Evolutionary conservation across 2,329 filamentous ascomycete species (phyloP), one percentile per base, ranked within the genome.

Genomic region (Penicillium sp.): DNA sequence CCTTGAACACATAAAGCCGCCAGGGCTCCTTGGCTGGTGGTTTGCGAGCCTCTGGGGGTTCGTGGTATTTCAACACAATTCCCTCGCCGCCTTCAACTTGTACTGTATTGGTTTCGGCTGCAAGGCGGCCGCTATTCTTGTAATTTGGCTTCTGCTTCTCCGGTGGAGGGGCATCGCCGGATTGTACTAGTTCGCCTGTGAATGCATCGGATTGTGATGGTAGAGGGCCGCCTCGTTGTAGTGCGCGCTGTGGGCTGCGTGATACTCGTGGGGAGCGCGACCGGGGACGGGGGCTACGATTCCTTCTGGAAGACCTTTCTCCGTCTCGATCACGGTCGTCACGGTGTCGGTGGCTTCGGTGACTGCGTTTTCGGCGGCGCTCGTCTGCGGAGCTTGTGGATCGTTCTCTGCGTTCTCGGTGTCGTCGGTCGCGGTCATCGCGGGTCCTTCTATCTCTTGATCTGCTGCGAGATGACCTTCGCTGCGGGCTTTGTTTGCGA

Each of bases 1-100:
- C 90, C 71, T 96, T 96, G 83, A 99, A 99, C 23, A 97, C 85
- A 72, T 96, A 98, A 48, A 99, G 80, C 59, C 91, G 90, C 93
- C 93, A 99, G 56, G 85, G 79, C 65, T 95, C 87, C 54, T 86
- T 88, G 1, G 88, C 71, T 0, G 93, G 83, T 0, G 95, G 91
- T 67, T 96, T 96, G 58, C 95, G 89, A 50, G 93, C 91, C 78
- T 99, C 95, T 11, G 91, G 80, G 1, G 95, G 95, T 76, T 99
- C 95, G 77, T 97, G 91, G 75, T 99, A 99, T 79, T 98, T 98
- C 47, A 99, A 84, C 3, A 91, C 86, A 54, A 96, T 62, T 39
- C 50, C 87, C 23, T 84, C 83, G 56, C 91, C 91, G 67, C 72
- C 74, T 37, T 67, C 65, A 10, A 75, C 71, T 21, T 85, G 85